Evolutionary conservation across 2,329 filamentous ascomycete species (phyloP).

Genomic region (Cercospora sojina): DNA sequence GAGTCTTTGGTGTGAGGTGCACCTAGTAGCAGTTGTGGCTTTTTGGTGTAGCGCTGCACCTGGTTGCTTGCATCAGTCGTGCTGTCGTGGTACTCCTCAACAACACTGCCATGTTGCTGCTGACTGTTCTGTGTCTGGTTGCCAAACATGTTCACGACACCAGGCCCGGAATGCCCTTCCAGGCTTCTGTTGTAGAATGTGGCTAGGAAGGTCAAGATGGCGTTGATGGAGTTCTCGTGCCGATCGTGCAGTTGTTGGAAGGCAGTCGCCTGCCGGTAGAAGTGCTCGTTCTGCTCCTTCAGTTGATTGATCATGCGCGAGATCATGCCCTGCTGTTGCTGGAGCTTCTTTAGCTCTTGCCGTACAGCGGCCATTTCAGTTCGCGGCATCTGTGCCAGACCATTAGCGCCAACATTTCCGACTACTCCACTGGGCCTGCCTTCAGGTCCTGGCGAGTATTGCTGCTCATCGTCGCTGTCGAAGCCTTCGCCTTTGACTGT

Average conservation of each 20-base stretch:
- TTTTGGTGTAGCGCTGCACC: conserved; percentile 33
- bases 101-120: conserved; percentile 57
- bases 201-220: conserved; percentile 94
- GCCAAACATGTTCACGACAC: conserved; percentile 80
- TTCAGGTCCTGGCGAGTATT: conserved; percentile 33
- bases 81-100: conserved; percentile 56
- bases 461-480: conserved; percentile 67
- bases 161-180: conserved; percentile 76
- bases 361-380: conserved; percentile 77
- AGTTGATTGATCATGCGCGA: conserved; percentile 77
- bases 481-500: conserved; percentile 61
- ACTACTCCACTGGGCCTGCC: conserved; percentile 29
- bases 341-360: conserved; percentile 76
- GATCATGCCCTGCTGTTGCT: conserved; percentile 83
- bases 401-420: conserved; percentile 43
- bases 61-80: conserved; percentile 38
- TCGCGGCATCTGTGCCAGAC: conserved; percentile 56
- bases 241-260: conserved; percentile 91
- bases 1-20: conserved; percentile 18
- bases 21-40: conserved; percentile 34
- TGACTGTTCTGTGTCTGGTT: conserved; percentile 42
- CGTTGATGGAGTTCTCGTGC: conserved; percentile 98
- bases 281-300: conserved; percentile 79
- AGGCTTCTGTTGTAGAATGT: conserved; percentile 94
- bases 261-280: conserved; percentile 81